These are phyloP conservation scores for Hymenoscyphus scutula DNA, from an alignment of 2,329 filamentous ascomycete species.

Conservation along the genomic window DNA sequence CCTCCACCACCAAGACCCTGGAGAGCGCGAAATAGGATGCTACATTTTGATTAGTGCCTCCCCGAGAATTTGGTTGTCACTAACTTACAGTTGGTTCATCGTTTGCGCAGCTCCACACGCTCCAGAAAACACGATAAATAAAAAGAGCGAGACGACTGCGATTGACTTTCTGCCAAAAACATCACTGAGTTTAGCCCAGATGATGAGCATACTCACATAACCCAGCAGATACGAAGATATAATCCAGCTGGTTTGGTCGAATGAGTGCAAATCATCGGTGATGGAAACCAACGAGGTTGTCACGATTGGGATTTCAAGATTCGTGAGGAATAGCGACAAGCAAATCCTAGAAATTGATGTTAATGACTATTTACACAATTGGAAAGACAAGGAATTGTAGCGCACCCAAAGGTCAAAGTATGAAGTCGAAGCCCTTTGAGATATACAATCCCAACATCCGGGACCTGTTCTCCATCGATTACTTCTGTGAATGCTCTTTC, in stretches of 20 bases:
- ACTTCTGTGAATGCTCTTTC: too few relatives aligned
- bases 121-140: slow-evolving; percentile 11
- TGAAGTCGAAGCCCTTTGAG: too few relatives aligned
- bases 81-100: slow-evolving; percentile 20
- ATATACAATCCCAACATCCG: too few relatives aligned
- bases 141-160: background rate
- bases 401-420: too few relatives aligned
- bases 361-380: too few relatives aligned
- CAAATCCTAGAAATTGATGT: too few relatives aligned
- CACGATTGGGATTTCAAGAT: slow-evolving; percentile 14
- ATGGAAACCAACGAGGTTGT: slow-evolving; percentile 11
- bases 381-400: too few relatives aligned
- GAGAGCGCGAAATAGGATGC: background rate
- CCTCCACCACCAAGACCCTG: slow-evolving; percentile 4
- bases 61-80: too few relatives aligned
- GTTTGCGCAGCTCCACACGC: slow-evolving; percentile 16
- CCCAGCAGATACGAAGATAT: slow-evolving; percentile 9
- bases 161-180: slow-evolving; percentile 11
- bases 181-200: slow-evolving; percentile 13
- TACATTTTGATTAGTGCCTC: too few relatives aligned
- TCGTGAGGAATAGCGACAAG: slow-evolving; percentile 10
- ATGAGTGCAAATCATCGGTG: slow-evolving; percentile 4
- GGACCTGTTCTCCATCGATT: too few relatives aligned
- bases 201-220: slow-evolving; percentile 8
- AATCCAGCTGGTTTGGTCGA: slow-evolving; percentile 10